Evolutionary conservation across 2,329 filamentous ascomycete genomes (phyloP).

Genomic region (Colletotrichum paranaense): DNA sequence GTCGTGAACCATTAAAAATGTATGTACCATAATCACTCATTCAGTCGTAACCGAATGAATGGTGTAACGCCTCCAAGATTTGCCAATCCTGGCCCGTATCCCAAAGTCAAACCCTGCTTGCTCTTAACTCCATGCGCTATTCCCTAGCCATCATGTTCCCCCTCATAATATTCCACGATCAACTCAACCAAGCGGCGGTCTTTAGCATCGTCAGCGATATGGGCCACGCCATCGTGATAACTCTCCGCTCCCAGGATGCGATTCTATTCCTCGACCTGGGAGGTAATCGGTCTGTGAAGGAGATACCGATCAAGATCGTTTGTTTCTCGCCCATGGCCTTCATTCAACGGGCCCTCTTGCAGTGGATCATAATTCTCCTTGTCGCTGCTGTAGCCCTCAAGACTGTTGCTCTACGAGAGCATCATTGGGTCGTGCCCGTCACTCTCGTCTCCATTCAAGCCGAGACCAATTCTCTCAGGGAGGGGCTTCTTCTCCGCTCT

Average conservation of each 20-base stretch:
- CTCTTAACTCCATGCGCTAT: slow-evolving; percentile 14
- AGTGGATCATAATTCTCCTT: not conserved
- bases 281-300: not conserved
- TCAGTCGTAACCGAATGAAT: slow-evolving; percentile 15
- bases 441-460: slow-evolving; percentile 45
- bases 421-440: slow-evolving; percentile 33
- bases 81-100: not conserved
- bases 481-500: slow-evolving; percentile 54
- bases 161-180: not conserved
- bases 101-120: not conserved
- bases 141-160: not conserved
- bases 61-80: slow-evolving; percentile 7
- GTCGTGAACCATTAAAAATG: not conserved
- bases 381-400: not conserved
- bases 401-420: slow-evolving; percentile 25
- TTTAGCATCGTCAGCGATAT: not conserved
- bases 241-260: not conserved
- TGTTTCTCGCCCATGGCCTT: not conserved
- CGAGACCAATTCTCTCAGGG: slow-evolving; percentile 53
- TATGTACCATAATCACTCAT: slow-evolving; percentile 12
- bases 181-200: not conserved
- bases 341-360: not conserved
- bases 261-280: not conserved
- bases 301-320: not conserved
- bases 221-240: not conserved